Base-by-base conservation (phyloP, 2,329 filamentous ascomycete genomes). In the Sphaerulina vaccinii region DNA sequence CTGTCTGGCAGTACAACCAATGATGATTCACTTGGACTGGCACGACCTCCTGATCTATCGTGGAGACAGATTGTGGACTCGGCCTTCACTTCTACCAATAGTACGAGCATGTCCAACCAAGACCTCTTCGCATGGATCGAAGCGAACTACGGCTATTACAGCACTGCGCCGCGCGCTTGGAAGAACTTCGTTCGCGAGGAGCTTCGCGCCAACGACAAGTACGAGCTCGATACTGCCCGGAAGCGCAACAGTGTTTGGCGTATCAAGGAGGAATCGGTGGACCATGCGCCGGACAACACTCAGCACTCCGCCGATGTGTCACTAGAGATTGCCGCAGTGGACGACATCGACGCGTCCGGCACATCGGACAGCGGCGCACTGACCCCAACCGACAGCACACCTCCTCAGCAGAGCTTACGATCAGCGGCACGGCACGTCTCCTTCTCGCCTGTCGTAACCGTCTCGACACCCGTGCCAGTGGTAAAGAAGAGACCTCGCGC, bases 371-470 rank as follows among this genome's bases (percentile, higher is more conserved):
- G 32, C 5, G 37, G 32, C n/a, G n/a, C 2, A 8, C 15, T 13
- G n/a, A 13, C 21, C 10, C n/a, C 18, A 11, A 16, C 23, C 7
- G n/a, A 32, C 3, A 27, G 11, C 24, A 41, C 45, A 10, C 23
- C 18, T 13, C 41, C 18, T 41, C 45, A 40, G 36, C 45, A 44
- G 22, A 15, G 27, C 24, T 32, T 16, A 10, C 21, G 21, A 41
- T 36, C 41, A 22, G 36, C 21, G n/a, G 41, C 41, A 35, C 52
- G 52, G 22, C 52, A 44, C 24, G 52, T 54, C 38, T 51, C 52
- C 1, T 54, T 54, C 24, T 51, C 48, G 5, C 52, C 52, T 6
- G 13, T 50, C 8, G 52, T 54, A 9, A 47, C 43, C 7, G 47
- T 54, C 10, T 41, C 47, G 5, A 54, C 47, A 6, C 41, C 46